These are phyloP conservation scores for Wickerhamomyces subpelliculosus DNA, from an alignment of 805 yeast genomes.

Conservation along the genomic window DNA sequence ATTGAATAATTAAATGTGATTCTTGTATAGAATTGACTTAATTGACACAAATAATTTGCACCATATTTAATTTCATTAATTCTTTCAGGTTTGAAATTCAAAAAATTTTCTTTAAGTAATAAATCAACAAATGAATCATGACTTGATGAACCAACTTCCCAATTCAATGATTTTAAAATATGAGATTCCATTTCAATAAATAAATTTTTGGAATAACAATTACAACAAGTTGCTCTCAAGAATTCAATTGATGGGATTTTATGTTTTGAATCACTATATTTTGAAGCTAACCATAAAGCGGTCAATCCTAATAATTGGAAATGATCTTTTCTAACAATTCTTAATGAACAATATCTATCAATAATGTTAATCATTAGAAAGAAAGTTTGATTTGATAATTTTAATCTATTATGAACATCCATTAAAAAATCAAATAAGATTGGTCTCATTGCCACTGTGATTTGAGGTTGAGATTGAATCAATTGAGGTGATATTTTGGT, in stretches of 20 bases:
- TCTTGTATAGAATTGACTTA: constrained; percentile 55
- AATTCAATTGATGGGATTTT: constrained; percentile 49
- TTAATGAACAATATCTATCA: constrained; percentile 79
- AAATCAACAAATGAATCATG: constrained; percentile 59
- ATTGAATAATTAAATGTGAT: constrained; percentile 44
- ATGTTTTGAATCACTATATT: constrained; percentile 62
- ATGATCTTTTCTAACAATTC: constrained; percentile 75
- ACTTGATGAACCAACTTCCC: constrained; percentile 59
- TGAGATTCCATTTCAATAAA: constrained; percentile 67
- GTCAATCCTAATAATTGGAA: constrained; percentile 83
- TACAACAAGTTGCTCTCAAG: constrained; percentile 49
- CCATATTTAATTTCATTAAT: constrained; percentile 45
- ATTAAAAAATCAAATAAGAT: constrained; percentile 75
- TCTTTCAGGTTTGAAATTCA: constrained; percentile 24
- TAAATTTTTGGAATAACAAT: constrained; percentile 46
- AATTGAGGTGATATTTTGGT: constrained; percentile 22
- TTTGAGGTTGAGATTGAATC: constrained; percentile 33
- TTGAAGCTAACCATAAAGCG: constrained; percentile 85
- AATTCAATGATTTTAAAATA: constrained; percentile 52
- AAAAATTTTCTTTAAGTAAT: constrained; percentile 32
- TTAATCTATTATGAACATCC: constrained; percentile 60
- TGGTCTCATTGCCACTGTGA: constrained; percentile 54
- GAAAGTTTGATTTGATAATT: constrained; percentile 56
- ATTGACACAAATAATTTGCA: constrained; percentile 57
- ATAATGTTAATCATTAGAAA: constrained; percentile 64